Percentiles rank a stretch among this genome's conserved stretches.
Evolutionary conservation across 23 red algal species (phyloP).

Genomic region (Rhodosorus marinus): DNA sequence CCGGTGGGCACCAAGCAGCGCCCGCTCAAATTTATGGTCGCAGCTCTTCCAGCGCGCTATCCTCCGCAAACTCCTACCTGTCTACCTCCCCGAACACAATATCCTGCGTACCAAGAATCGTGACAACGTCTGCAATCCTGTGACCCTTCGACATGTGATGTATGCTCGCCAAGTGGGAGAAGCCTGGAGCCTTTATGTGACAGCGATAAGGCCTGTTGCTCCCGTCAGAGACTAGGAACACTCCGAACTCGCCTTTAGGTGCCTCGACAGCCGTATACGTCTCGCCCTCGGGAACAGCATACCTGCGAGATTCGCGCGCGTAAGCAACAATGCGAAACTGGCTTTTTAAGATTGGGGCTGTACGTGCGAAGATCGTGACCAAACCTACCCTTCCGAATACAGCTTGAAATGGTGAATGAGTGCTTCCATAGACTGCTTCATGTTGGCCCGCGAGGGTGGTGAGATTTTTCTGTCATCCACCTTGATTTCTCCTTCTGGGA

Average conservation of each 20-base stretch:
- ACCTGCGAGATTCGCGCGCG: no score
- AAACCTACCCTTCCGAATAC: slow-evolving; percentile 93
- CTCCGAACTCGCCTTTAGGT: slow-evolving; percentile 97
- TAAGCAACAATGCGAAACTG: no score
- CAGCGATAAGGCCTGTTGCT: slow-evolving; percentile 94
- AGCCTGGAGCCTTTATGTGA: slow-evolving; percentile 85
- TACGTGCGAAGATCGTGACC: no score
- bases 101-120: slow-evolving; percentile 90
- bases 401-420: slow-evolving; percentile 99
- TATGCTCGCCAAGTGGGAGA: slow-evolving; percentile 78
- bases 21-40: no score
- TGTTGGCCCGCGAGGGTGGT: slow-evolving; percentile 76
- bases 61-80: slow-evolving; percentile 19
- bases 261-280: slow-evolving; percentile 90
- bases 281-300: slow-evolving; percentile 78
- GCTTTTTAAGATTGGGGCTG: no score
- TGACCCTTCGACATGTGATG: slow-evolving; percentile 93
- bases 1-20: no score
- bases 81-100: slow-evolving; percentile 78
- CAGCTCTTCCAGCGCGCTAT: no score
- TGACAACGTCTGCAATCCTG: slow-evolving; percentile 96
- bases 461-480: slow-evolving; percentile 99
- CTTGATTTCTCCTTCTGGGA: slow-evolving; percentile 96
- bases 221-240: slow-evolving; percentile 82
- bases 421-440: slow-evolving; percentile 97